A percentile compares a stretch with the other conserved stretches of the same genome.
phyloP scores from a whole-genome alignment of 2,329 filamentous ascomycete species.

The Canariomyces notabilis region DNA sequence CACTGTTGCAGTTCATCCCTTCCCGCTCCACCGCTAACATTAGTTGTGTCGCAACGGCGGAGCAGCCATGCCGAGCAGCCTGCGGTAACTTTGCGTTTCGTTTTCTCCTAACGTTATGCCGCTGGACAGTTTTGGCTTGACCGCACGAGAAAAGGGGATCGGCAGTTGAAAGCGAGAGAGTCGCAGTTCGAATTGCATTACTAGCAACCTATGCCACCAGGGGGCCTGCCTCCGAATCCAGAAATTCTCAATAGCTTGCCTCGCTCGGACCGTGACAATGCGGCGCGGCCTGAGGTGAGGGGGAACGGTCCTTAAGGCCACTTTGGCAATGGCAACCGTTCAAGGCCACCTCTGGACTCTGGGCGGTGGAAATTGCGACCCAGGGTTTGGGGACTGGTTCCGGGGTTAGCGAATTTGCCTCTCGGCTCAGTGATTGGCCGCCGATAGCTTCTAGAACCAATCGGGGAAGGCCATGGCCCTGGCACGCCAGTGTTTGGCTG shows the following conservation, averaged over 20 bases:
- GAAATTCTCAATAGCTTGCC: not conserved
- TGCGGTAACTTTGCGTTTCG: no score
- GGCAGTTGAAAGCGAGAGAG: no score
- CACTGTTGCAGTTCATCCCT: not conserved
- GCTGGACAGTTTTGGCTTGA: no score
- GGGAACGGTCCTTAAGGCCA: not conserved
- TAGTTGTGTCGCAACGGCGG: no score
- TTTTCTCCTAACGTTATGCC: no score
- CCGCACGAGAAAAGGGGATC: no score
- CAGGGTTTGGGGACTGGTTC: constrained; percentile 12
- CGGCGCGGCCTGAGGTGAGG: not conserved
- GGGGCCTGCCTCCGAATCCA: not conserved
- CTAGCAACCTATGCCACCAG: no score
- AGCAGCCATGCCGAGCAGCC: no score
- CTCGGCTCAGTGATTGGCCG: constrained; percentile 17
- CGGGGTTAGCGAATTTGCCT: constrained; percentile 11
- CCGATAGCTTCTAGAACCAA: constrained; percentile 23
- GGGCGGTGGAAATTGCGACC: constrained; percentile 16
- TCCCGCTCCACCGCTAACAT: not conserved
- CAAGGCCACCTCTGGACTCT: not conserved
- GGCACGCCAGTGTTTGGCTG: constrained; percentile 1
- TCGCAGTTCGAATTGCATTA: no score
- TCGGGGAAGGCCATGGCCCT: constrained; percentile 19
- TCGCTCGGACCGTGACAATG: not conserved
- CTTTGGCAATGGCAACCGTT: not conserved